Percentiles rank a stretch among this genome's conserved stretches.
These are phyloP conservation scores for Botrytis medusae DNA, from an alignment of 2,329 filamentous ascomycete genomes.

Conservation along the genomic window DNA sequence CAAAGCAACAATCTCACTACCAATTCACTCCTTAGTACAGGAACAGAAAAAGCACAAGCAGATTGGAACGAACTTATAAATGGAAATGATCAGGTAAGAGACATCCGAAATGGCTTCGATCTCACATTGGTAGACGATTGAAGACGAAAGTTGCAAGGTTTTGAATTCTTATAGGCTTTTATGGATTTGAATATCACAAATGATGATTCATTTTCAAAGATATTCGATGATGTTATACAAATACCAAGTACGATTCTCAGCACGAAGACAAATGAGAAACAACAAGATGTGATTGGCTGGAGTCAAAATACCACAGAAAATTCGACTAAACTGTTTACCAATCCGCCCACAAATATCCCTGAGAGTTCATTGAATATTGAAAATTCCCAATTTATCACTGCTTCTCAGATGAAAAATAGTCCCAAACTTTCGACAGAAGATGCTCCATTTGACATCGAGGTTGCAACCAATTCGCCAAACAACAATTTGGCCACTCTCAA, in stretches of 20 bases:
- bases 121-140: background rate
- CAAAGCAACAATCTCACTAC: background rate
- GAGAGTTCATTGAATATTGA: background rate
- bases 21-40: background rate
- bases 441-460: background rate
- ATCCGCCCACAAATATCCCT: background rate
- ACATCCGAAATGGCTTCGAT: background rate
- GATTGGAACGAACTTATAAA: background rate
- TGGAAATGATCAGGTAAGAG: constrained; percentile 2
- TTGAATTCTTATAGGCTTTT: constrained; percentile 4
- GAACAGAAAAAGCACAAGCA: background rate
- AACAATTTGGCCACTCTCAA: background rate
- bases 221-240: constrained; percentile 3
- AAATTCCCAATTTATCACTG: background rate
- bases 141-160: background rate
- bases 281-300: background rate
- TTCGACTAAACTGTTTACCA: too few relatives aligned
- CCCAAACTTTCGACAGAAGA: background rate
- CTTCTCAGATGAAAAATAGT: too few relatives aligned
- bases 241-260: background rate
- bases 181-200: background rate
- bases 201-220: background rate
- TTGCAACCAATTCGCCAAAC: background rate
- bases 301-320: too few relatives aligned
- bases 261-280: background rate